These are phyloP conservation scores for Paxillus involutus DNA, from an alignment of 768 basidiomycete species.

Conservation along the genomic window DNA sequence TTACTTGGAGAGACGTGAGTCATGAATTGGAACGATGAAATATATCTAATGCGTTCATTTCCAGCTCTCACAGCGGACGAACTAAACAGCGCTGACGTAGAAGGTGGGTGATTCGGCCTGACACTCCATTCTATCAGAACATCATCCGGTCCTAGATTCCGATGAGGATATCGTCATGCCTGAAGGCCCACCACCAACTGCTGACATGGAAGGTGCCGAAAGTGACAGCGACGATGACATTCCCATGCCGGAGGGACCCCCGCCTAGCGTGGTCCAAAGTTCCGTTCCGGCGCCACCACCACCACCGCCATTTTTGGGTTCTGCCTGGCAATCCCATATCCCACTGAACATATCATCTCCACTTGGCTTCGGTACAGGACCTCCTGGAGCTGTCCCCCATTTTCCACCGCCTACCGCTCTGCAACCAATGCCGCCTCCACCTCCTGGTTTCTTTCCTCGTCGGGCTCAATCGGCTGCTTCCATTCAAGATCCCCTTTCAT, in stretches of 20 bases:
- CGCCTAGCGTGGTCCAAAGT: constrained; percentile 38
- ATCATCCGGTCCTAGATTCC: constrained; percentile 10
- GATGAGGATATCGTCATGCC: constrained; percentile 71
- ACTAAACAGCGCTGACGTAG: constrained; percentile 58
- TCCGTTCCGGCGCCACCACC: constrained; percentile 1
- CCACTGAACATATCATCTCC: constrained; percentile 21
- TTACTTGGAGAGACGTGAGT: constrained; percentile 84
- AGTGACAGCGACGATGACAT: constrained; percentile 80
- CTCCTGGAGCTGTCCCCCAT: constrained; percentile 23
- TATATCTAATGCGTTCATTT: constrained; percentile 2
- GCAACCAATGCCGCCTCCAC: constrained; percentile 39
- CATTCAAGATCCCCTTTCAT: constrained; percentile 75
- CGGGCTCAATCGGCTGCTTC: constrained; percentile 49
- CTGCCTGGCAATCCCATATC: not conserved
- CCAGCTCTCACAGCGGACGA: constrained; percentile 64
- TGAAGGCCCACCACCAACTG: constrained; percentile 56
- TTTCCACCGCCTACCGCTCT: constrained; percentile 27
- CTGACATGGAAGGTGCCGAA: constrained; percentile 35
- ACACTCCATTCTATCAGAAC: not conserved
- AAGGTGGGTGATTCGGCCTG: constrained; percentile 29
- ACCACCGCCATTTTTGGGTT: constrained; percentile 13
- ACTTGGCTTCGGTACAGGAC: constrained; percentile 13
- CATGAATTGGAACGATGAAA: not conserved
- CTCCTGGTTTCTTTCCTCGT: constrained; percentile 67
- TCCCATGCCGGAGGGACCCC: constrained; percentile 83